Percentiles rank a stretch among this genome's conserved stretches.
Conservation (phyloP, 2,329 filamentous ascomycete genomes). For the Thelonectria olida region DNA sequence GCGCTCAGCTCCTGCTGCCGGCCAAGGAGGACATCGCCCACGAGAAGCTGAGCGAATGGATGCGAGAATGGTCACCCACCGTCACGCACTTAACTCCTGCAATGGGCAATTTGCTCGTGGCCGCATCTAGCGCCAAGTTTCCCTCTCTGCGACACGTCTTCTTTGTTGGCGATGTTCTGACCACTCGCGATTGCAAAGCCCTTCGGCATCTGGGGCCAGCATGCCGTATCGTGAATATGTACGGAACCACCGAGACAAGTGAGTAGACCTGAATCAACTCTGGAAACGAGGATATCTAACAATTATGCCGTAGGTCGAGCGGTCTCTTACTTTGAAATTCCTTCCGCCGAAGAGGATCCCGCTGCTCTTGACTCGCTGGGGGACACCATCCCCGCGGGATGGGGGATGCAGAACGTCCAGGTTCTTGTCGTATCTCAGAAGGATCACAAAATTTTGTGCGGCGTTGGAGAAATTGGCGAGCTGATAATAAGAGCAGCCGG, state of each 20-base stretch:
- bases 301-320: constrained; percentile 54
- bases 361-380: constrained; percentile 52
- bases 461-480: constrained; percentile 84
- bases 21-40: constrained; percentile 86
- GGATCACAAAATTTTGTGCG: constrained; percentile 74
- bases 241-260: constrained; percentile 52
- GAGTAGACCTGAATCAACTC: background rate
- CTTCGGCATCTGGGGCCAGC: constrained; percentile 82
- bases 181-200: constrained; percentile 80
- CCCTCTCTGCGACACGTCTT: constrained; percentile 70
- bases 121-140: constrained; percentile 80
- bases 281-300: background rate
- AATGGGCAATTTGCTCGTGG: constrained; percentile 95
- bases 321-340: constrained; percentile 85
- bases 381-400: constrained; percentile 84
- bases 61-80: constrained; percentile 76
- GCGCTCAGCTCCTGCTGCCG: constrained; percentile 81
- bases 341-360: constrained; percentile 70
- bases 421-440: constrained; percentile 82
- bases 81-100: constrained; percentile 93
- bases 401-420: constrained; percentile 90
- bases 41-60: constrained; percentile 83
- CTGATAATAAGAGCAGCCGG: constrained; percentile 85
- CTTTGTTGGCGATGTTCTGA: constrained; percentile 92
- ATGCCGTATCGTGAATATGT: constrained; percentile 47